Base-by-base conservation (phyloP, 2,329 filamentous ascomycete genomes). In the Arachnopeziza araneosa region DNA sequence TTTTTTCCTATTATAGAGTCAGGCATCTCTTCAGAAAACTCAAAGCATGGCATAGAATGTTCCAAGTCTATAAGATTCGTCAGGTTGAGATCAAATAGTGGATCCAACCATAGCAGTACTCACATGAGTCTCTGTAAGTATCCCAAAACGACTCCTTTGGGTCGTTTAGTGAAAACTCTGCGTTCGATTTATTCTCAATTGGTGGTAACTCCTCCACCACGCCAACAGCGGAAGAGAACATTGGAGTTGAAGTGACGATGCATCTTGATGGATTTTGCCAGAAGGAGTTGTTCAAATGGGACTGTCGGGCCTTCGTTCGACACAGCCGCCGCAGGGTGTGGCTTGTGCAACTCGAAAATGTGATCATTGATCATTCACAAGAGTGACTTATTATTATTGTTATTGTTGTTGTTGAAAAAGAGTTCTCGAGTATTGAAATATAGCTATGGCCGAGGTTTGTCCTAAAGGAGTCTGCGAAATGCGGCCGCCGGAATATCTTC, bases 341-440 rank as follows among this genome's bases (percentile, higher is more conserved):
- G 36, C 61, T 59, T 2, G 55, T 44, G 50, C 57, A 63, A 54
- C 62, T 59, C 52, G 58, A 59, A 61, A 64, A 53, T 9, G 59
- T 30, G 36, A 52, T 63, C 68, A 71, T 71, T 55, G 60, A 60
- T 62, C 26, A 26, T 61, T 55, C 61, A 66, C 56, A 63, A 49
- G 52, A 30, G 26, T 30, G 26, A 30, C 5, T 9, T 30, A 9
- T 30, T 9, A 9, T 30, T 30, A 9, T 30, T 30, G 9, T 30
- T 30, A 9, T 30, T 30, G 26, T 5, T 24, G 50, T 23, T n/a
- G 49, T 19, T 50, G 49, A 52, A 4, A 24, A 52, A 24, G 14
- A 22, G 10, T 5, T 26, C 14, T 54, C 52, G 24, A 6, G 9
- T 9, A 30, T 30, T 30, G 14, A n/a, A n/a, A 30, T 23, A 54